Evolutionary conservation across 495 filamentous ascomycete genomes (phyloP).

Genomic region (Lepidopterella palustris): DNA sequence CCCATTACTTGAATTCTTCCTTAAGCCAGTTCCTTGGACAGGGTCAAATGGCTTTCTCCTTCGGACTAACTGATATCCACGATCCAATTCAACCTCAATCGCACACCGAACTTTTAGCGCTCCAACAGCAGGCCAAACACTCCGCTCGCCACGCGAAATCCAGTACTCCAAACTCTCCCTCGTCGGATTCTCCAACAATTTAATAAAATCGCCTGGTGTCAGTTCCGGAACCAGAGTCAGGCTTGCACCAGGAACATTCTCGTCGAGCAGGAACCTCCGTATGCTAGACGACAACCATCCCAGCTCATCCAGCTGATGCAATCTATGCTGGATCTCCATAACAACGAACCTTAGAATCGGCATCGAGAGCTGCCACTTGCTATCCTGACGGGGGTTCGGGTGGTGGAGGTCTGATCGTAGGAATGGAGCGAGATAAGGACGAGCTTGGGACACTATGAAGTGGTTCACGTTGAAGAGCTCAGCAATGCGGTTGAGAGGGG

Average conservation of each 20-base stretch:
- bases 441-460: constrained; percentile 73
- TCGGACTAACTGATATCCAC: constrained; percentile 72
- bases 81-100: constrained; percentile 79
- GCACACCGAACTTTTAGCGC: constrained; percentile 78
- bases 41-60: constrained; percentile 47
- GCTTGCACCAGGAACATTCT: constrained; percentile 73
- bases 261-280: constrained; percentile 77
- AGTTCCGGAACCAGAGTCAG: constrained; percentile 81
- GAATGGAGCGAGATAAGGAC: constrained; percentile 80
- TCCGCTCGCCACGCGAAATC: constrained; percentile 76
- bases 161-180: constrained; percentile 71
- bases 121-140: constrained; percentile 86
- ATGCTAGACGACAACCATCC: constrained; percentile 61
- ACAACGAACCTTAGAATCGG: constrained; percentile 63
- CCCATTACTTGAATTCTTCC: constrained; percentile 20
- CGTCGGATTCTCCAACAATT: constrained; percentile 74
- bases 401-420: constrained; percentile 74
- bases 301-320: constrained; percentile 74
- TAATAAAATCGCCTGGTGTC: constrained; percentile 59
- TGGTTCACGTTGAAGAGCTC: constrained; percentile 94
- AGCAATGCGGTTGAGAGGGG: constrained; percentile 73
- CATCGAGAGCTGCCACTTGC: constrained; percentile 50
- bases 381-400: constrained; percentile 55
- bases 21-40: constrained; percentile 10
- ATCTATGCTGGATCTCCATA: constrained; percentile 72